These are phyloP conservation scores for Aspergillus sp. DNA, from an alignment of 2,329 filamentous ascomycete genomes.

Conservation along the genomic window DNA sequence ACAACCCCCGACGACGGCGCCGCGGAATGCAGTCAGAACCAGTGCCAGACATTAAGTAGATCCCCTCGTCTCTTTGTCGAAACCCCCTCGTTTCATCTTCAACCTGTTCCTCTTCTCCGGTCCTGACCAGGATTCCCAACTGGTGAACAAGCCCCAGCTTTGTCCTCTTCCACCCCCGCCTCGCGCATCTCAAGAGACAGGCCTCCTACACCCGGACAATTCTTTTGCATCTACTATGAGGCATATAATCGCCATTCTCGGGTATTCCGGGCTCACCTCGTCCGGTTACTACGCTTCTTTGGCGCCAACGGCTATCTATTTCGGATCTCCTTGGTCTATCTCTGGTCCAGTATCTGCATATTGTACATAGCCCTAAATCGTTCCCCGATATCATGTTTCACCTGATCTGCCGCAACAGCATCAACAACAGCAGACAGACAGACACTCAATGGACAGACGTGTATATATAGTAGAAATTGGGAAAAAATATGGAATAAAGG, in stretches of 20 bases:
- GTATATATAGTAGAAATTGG: not conserved
- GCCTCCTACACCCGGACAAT: not conserved
- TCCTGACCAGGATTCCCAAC: not conserved
- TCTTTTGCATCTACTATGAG: not conserved
- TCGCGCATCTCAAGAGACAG: not conserved
- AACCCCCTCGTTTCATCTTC: not conserved
- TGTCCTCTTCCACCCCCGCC: not conserved
- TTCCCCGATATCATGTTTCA: not conserved
- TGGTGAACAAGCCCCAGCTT: no score
- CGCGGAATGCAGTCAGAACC: constrained; percentile 21
- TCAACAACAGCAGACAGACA: not conserved
- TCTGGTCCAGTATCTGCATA: not conserved
- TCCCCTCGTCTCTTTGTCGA: not conserved
- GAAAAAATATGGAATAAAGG: not conserved
- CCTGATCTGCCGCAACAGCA: not conserved
- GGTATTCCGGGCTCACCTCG: not conserved
- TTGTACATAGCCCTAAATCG: constrained; percentile 9
- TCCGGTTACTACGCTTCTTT: not conserved
- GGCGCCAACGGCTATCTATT: not conserved
- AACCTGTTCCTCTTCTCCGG: not conserved
- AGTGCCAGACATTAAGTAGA: not conserved
- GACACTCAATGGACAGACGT: not conserved
- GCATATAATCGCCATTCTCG: not conserved
- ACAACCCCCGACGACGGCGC: constrained; percentile 10
- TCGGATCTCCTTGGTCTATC: not conserved